Evolutionary conservation across 1,284 basidiomycete genomes (phyloP), one percentile per base, ranked within the genome.

Genomic region (Mycena citricolor): DNA sequence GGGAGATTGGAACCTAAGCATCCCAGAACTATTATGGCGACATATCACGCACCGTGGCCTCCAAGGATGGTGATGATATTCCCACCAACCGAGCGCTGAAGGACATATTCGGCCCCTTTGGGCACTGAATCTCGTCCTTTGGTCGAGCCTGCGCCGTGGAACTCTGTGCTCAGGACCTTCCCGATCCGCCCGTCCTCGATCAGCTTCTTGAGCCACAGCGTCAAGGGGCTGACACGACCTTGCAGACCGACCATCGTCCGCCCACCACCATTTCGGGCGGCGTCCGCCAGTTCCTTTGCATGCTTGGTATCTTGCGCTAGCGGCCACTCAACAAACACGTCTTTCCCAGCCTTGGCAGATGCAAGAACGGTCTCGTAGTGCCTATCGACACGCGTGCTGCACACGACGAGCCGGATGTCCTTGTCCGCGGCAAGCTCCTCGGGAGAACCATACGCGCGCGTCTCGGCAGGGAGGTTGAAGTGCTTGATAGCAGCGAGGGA

Each of bases 11-110:
- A n/a, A n/a, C n/a, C n/a, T n/a, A n/a, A n/a, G n/a, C n/a, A n/a
- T n/a, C n/a, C n/a, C n/a, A n/a, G n/a, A n/a, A n/a, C n/a, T n/a
- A n/a, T n/a, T n/a, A n/a, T n/a, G n/a, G n/a, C n/a, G n/a, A n/a
- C n/a, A n/a, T n/a, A n/a, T 23, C 26, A 44, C 47, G 32, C 32
- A 49, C 47, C 14, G 31, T 49, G 47, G 25, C 42, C 47, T 23
- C 40, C 32, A 16, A 24, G 25, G 10, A 49, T 49, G 16, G 39
- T 41, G 22, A 44, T 24, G 2, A 38, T 12, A 22, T 44, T 49
- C 23, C 47, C 47, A 6, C 47, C 47, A 8, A 44, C 33, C 31
- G 21, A 38, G 12, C 38, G 22, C 23, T 30, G 20, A 12, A 21
- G 36, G 20, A 49, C 44, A 33, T 49, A 49, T 16, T 32, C 39